Percentiles rank a stretch among this genome's conserved stretches.
These are phyloP conservation scores for Ophiostoma sp. DNA, from an alignment of 2,329 filamentous ascomycete genomes.

Conservation along the genomic window DNA sequence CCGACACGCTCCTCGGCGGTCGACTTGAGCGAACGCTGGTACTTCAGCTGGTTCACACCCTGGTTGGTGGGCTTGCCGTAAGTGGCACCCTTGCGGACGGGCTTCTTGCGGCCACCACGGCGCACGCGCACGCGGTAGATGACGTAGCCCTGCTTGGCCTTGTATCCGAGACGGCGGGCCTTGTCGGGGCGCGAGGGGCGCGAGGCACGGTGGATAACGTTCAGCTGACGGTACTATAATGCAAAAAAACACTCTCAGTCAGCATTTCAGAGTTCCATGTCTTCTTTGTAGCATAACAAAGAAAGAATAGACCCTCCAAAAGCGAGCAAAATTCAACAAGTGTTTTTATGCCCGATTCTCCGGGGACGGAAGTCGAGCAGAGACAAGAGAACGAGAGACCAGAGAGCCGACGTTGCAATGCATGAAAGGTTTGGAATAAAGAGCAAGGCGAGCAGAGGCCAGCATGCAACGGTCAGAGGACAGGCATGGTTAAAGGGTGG, in stretches of 20 bases:
- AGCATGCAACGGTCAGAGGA: neutral
- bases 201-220: conserved; percentile 98
- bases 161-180: conserved; percentile 99
- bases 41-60: conserved; percentile 99
- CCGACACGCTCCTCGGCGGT: conserved; percentile 99
- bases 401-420: conserved; percentile 9
- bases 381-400: conserved; percentile 15
- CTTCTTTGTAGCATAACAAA: neutral
- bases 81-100: conserved; percentile 94
- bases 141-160: conserved; percentile 99
- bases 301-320: conserved; percentile 16
- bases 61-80: conserved; percentile 99
- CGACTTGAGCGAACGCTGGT: conserved; percentile 96
- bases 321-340: conserved; percentile 75
- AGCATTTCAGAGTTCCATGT: conserved; percentile 16
- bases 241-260: conserved; percentile 95
- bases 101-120: conserved; percentile 97
- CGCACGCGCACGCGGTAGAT: conserved; percentile 99
- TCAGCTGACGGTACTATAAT: conserved; percentile 94
- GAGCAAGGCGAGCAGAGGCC: neutral
- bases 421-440: conserved; percentile 2
- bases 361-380: conserved; percentile 43
- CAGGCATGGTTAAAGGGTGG: neutral
- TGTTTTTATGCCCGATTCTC: conserved; percentile 58
- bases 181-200: conserved; percentile 98